These are phyloP conservation scores for Syzygium aqueum DNA, from an alignment of 345 rosid species.

Conservation along the genomic window DNA sequence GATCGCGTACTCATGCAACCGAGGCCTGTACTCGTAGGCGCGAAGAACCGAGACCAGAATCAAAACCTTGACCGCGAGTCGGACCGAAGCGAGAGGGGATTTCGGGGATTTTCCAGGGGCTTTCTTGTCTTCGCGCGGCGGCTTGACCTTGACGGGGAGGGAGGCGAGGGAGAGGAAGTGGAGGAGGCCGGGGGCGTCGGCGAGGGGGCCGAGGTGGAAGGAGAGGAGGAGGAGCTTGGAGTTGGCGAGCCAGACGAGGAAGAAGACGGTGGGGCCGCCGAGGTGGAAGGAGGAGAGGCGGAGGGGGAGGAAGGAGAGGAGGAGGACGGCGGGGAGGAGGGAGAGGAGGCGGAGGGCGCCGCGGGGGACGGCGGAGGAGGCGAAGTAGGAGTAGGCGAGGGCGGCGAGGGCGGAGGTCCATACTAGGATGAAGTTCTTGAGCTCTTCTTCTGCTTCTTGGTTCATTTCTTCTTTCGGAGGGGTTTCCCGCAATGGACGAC, in stretches of 20 bases:
- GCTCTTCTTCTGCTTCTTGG: constrained; percentile 17
- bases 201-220: constrained; percentile 52
- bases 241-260: constrained; percentile 51
- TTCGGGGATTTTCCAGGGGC: background rate
- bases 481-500: constrained; percentile 37
- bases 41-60: constrained; percentile 17
- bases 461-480: constrained; percentile 1
- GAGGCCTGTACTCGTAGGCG: constrained; percentile 18
- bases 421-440: constrained; percentile 29
- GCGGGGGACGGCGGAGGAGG: constrained; percentile 26
- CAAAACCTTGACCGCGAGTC: constrained; percentile 22
- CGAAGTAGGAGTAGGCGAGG: constrained; percentile 37
- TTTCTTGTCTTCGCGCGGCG: background rate
- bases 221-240: constrained; percentile 64
- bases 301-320: constrained; percentile 46
- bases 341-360: constrained; percentile 40
- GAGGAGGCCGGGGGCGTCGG: constrained; percentile 22
- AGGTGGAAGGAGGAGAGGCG: constrained; percentile 24
- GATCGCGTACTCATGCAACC: constrained; percentile 17
- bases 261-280: constrained; percentile 21
- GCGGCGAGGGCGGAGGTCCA: constrained; percentile 32
- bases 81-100: background rate
- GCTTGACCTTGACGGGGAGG: constrained; percentile 39
- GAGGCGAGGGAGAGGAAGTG: constrained; percentile 51
- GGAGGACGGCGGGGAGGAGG: constrained; percentile 29